Conservation (phyloP, 2,329 filamentous ascomycete genomes). For the Diaporthe destruens region DNA sequence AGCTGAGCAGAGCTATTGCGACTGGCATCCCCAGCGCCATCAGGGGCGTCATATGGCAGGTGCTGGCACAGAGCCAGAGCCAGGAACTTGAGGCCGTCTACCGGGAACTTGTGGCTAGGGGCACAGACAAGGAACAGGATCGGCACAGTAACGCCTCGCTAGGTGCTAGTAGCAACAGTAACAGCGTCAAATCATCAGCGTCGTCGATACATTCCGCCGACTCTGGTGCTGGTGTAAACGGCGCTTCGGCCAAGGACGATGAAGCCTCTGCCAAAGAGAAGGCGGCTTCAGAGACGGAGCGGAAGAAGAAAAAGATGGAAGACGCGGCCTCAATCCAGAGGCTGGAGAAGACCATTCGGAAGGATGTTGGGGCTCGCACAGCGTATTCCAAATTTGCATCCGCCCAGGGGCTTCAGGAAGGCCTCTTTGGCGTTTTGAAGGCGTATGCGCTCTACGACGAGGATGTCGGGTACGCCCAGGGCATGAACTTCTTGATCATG, state of each 20-base stretch:
- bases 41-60: conserved; percentile 98
- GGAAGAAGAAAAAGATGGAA: conserved; percentile 83
- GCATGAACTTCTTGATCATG: conserved; percentile 99
- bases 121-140: conserved; percentile 83
- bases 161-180: conserved; percentile 66
- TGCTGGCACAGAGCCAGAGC: conserved; percentile 94
- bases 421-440: conserved; percentile 95
- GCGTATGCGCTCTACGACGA: conserved; percentile 97
- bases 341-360: conserved; percentile 90
- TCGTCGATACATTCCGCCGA: conserved; percentile 87
- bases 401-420: conserved; percentile 90
- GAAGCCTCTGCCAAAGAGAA: conserved; percentile 72
- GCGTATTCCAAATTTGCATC: conserved; percentile 97
- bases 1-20: conserved; percentile 90
- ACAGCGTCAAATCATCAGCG: conserved; percentile 78
- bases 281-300: conserved; percentile 72
- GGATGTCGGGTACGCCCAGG: conserved; percentile 94
- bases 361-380: conserved; percentile 90
- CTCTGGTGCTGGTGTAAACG: conserved; percentile 72
- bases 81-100: conserved; percentile 91
- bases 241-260: conserved; percentile 69
- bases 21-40: conserved; percentile 95
- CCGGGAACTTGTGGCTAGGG: conserved; percentile 81
- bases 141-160: conserved; percentile 66
- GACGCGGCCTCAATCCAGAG: conserved; percentile 80